These are phyloP conservation scores for Rhizodiscina lignyota DNA, from an alignment of 495 filamentous ascomycete species.

Conservation along the genomic window DNA sequence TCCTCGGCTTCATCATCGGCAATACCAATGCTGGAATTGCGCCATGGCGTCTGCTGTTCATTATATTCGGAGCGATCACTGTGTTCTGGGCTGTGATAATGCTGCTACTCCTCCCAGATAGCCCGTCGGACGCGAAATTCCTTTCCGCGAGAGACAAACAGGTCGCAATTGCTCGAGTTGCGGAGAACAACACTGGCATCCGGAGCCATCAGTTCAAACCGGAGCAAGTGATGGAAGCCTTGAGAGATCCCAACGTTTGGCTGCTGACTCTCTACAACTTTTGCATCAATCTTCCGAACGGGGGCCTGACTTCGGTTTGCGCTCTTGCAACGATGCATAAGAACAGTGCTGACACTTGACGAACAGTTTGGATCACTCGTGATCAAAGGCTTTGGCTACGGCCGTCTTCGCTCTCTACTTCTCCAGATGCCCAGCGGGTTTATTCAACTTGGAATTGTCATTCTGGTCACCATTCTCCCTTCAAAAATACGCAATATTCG, in stretches of 20 bases:
- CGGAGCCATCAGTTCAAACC: conserved; percentile 2
- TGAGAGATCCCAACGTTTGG: conserved; percentile 2
- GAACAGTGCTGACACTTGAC: too few relatives aligned
- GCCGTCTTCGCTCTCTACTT: neutral
- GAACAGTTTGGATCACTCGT: neutral
- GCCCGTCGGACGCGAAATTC: conserved; percentile 1
- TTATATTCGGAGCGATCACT: conserved; percentile 3
- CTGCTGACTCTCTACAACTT: too few relatives aligned
- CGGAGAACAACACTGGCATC: conserved; percentile 3
- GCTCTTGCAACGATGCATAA: too few relatives aligned
- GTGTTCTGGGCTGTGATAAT: conserved; percentile 1
- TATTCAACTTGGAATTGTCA: too few relatives aligned
- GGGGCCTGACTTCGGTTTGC: too few relatives aligned
- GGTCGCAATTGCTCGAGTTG: conserved; percentile 1
- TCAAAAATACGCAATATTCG: too few relatives aligned
- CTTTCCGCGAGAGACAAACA: neutral
- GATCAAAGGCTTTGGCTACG: conserved; percentile 4
- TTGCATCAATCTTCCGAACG: too few relatives aligned
- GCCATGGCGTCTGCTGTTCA: conserved; percentile 13
- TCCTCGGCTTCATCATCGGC: too few relatives aligned
- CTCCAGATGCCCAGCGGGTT: conserved; percentile 2
- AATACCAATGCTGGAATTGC: too few relatives aligned
- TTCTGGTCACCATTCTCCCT: too few relatives aligned
- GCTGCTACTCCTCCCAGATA: conserved; percentile 2
- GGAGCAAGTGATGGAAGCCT: conserved; percentile 1